Evolutionary conservation across 805 yeast species (phyloP), one percentile per base, ranked within the genome.

Genomic region (Crinitomyces ghanaensis): DNA sequence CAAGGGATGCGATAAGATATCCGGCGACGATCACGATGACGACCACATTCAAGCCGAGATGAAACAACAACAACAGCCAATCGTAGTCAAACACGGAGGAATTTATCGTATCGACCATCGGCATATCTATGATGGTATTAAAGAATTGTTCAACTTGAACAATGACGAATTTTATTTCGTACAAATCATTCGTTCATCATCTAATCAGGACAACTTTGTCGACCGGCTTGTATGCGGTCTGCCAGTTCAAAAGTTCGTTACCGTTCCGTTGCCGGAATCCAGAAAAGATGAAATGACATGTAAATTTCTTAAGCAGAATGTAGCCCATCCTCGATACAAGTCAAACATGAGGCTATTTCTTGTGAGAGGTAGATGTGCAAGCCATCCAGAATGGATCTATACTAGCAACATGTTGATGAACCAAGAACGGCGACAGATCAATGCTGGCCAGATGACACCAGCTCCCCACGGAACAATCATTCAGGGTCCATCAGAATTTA

Each of bases 311-410:
- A 74, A 74, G 50, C 70, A 70, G 38, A 59, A 66, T 16, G 65
- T 72, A 21, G 78, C 78, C 9, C 56, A 77, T 42, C 80, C 80
- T 8, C 51, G 80, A 21, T 74, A 74, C 50, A 74, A 74, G 46
- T 60, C 71, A 4, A 70, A 69, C 41, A 74, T 74, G 80, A 68
- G 71, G 46, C 66, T 73, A n/a, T 73, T 67, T 50, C 43, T 74
- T 13, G 53, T 73, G 4, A 76, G 77, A 3, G 53, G 62, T 17
- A 44, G 23, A n/a, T n/a, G n/a, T n/a, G 15, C 33, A 13, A 16
- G 32, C 5, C 7, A 20, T 13, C 19, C 27, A 2, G 20, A 19
- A 19, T 41, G 44, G 44, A 26, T 28, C 15, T 41, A 41, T 30
- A 36, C 33, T 8, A 16, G 37, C 8, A 9, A 23, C 11, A 28